Conservation (phyloP, 2,329 filamentous ascomycete species). For the Mariannaea elegans region DNA sequence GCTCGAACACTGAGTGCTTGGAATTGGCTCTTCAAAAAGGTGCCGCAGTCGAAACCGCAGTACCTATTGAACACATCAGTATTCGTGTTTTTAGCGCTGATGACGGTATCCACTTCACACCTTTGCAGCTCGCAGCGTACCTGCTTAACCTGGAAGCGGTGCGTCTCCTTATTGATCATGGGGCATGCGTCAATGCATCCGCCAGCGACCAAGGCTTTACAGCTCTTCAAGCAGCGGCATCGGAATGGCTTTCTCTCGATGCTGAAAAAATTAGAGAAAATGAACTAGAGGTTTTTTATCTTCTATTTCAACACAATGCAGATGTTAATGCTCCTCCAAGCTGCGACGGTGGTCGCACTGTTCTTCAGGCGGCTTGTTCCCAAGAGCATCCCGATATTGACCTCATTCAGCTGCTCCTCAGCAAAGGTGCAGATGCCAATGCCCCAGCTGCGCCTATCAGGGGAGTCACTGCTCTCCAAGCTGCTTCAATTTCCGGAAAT, state of each 20-base stretch:
- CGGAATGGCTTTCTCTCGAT: too few relatives aligned
- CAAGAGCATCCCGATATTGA: neutral
- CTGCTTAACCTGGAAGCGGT: neutral
- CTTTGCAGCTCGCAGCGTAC: neutral
- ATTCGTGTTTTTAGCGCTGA: too few relatives aligned
- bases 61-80: too few relatives aligned
- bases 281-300: neutral
- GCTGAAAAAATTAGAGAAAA: too few relatives aligned
- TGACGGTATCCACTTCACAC: too few relatives aligned
- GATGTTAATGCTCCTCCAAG: neutral
- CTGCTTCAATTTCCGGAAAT: neutral
- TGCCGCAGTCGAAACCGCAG: neutral
- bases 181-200: neutral
- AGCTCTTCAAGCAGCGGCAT: neutral
- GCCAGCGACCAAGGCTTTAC: neutral
- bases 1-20: neutral
- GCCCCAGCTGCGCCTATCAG: neutral
- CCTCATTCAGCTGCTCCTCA: neutral
- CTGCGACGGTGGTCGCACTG: neutral
- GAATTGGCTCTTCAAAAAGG: neutral
- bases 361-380: neutral
- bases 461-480: conserved; percentile 9
- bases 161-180: neutral
- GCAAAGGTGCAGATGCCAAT: neutral
- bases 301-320: neutral